Percentiles rank a stretch among this genome's conserved stretches.
Conservation (phyloP, 1,139 yeast species). For the Geotrichum cucujoidarum region DNA sequence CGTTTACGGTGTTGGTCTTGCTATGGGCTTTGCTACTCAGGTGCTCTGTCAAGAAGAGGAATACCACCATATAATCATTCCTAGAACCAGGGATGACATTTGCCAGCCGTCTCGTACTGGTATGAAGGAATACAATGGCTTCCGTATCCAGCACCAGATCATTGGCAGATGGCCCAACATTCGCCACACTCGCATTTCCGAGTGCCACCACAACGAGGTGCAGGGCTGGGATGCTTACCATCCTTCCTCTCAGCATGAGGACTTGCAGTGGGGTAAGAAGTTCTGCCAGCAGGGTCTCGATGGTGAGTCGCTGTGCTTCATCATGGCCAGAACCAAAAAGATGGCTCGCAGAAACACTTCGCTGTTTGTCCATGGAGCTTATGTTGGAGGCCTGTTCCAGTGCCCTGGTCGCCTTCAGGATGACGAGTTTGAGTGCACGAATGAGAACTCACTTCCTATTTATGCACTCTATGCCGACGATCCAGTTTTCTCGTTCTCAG, state of each 20-base stretch:
- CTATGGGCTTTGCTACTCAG: neutral
- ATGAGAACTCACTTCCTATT: slow-evolving; percentile 25
- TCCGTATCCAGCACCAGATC: slow-evolving; percentile 29
- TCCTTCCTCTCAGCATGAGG: slow-evolving; percentile 23
- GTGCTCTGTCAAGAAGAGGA: neutral
- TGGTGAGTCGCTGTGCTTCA: slow-evolving; percentile 40
- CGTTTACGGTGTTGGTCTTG: too few relatives aligned
- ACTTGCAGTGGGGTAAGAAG: slow-evolving; percentile 27
- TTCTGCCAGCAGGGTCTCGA: slow-evolving; percentile 23
- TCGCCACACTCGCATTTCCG: slow-evolving; percentile 25
- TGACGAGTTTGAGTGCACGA: slow-evolving; percentile 24
- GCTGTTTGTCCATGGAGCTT: slow-evolving; percentile 51
- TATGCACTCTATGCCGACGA: slow-evolving; percentile 27
- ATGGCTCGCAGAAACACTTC: slow-evolving; percentile 47
- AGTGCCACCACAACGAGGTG: slow-evolving; percentile 21
- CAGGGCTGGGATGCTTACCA: slow-evolving; percentile 25
- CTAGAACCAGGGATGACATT: slow-evolving; percentile 8
- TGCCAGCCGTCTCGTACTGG: slow-evolving; percentile 25
- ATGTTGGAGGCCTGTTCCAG: slow-evolving; percentile 60
- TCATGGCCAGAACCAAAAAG: slow-evolving; percentile 54
- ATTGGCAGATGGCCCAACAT: slow-evolving; percentile 20
- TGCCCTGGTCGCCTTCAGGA: slow-evolving; percentile 40
- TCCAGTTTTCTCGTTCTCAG: slow-evolving; percentile 21
- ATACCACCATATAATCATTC: neutral
- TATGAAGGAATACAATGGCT: slow-evolving; percentile 26